Percentiles rank a stretch among this genome's conserved stretches.
Conservation (phyloP, 1,139 yeast species). For the Saccharomyces hybrid region DNA sequence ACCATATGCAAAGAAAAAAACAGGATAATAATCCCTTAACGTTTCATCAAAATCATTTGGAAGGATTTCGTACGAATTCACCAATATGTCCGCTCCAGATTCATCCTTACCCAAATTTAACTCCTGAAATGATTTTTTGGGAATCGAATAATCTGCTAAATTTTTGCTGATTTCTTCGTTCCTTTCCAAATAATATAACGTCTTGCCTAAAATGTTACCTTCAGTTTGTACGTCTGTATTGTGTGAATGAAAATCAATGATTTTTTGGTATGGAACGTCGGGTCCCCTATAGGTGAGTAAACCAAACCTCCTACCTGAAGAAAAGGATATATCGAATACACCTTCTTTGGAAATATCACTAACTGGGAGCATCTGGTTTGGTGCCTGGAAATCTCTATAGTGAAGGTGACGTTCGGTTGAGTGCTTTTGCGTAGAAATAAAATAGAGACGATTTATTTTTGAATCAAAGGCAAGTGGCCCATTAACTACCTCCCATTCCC, state of each 20-base stretch:
- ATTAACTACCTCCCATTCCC: slow-evolving; percentile 64
- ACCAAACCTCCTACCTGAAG: slow-evolving; percentile 58
- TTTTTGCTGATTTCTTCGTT: slow-evolving; percentile 40
- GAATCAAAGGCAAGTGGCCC: slow-evolving; percentile 57
- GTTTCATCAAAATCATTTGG: slow-evolving; percentile 53
- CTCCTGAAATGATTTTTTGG: slow-evolving; percentile 40
- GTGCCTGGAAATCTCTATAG: slow-evolving; percentile 39
- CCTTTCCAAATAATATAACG: slow-evolving; percentile 38
- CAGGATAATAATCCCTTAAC: slow-evolving; percentile 49
- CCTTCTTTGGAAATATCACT: slow-evolving; percentile 55
- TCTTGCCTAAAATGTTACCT: slow-evolving; percentile 28
- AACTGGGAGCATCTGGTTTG: slow-evolving; percentile 40
- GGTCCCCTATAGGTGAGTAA: slow-evolving; percentile 61
- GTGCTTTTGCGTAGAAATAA: slow-evolving; percentile 54
- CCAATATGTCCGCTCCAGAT: slow-evolving; percentile 38
- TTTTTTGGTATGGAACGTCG: slow-evolving; percentile 54
- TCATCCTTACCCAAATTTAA: slow-evolving; percentile 45
- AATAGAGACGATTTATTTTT: slow-evolving; percentile 52
- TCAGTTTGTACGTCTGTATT: slow-evolving; percentile 12
- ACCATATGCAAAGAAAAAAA: slow-evolving; percentile 66
- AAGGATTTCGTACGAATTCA: slow-evolving; percentile 53
- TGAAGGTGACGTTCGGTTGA: slow-evolving; percentile 58
- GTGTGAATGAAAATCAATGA: slow-evolving; percentile 43
- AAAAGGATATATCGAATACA: slow-evolving; percentile 60
- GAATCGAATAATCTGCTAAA: slow-evolving; percentile 42